phyloP scores from a whole-genome alignment of 345 rosid genomes.

The Geranium brycei region DNA sequence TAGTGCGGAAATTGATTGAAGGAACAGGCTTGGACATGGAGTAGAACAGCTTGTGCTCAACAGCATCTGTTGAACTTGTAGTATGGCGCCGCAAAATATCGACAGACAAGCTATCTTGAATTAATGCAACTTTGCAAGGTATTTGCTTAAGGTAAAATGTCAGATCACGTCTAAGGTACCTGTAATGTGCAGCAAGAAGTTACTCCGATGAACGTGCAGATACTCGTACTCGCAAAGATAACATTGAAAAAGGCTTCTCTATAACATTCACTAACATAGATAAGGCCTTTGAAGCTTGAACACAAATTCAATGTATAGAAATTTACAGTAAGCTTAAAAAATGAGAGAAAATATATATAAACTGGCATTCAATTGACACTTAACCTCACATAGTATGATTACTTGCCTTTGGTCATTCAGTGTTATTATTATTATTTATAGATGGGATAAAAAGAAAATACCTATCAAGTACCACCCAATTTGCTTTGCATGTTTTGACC shows the following conservation, averaged over 20 bases:
- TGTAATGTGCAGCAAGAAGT: slow-evolving; percentile 6
- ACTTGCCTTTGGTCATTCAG: no score
- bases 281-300: no score
- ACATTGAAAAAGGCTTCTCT: no score
- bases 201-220: no score
- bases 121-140: slow-evolving; percentile 37
- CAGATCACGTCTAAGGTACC: slow-evolving; percentile 41
- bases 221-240: no score
- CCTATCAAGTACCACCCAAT: slow-evolving; percentile 52
- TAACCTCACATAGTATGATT: no score
- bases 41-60: slow-evolving; percentile 21
- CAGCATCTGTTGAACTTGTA: slow-evolving; percentile 9
- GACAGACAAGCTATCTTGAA: slow-evolving; percentile 31
- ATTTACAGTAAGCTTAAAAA: no score
- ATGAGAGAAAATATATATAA: no score
- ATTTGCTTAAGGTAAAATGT: slow-evolving; percentile 30
- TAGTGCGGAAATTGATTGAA: slow-evolving; percentile 8
- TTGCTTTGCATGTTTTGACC: slow-evolving; percentile 22
- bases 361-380: no score
- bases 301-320: no score
- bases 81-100: slow-evolving; percentile 16
- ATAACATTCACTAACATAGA: no score
- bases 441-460: slow-evolving; percentile 8
- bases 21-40: slow-evolving; percentile 28
- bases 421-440: background rate